phyloP scores from a whole-genome alignment of 2,329 filamentous ascomycete genomes.

The Xylaria sp. region DNA sequence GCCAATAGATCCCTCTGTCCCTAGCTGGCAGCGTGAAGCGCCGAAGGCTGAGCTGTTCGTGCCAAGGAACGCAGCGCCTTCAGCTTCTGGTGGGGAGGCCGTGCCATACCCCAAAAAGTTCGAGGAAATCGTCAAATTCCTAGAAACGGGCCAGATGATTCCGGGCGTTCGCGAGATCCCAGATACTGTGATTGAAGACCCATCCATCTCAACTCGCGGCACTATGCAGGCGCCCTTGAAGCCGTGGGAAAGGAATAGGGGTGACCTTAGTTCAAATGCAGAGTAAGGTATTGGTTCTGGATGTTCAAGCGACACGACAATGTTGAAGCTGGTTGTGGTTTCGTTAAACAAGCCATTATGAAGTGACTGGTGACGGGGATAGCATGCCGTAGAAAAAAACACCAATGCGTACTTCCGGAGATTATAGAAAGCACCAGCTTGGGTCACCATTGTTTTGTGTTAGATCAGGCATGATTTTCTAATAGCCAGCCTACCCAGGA shows the following conservation, averaged over 20 bases:
- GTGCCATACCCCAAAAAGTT: conserved; percentile 77
- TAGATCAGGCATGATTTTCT: not conserved
- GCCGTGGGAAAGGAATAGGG: conserved; percentile 72
- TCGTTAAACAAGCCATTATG: not conserved
- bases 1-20: conserved; percentile 38
- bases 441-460: not conserved
- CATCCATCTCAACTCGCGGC: conserved; percentile 53
- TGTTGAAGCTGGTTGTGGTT: not conserved
- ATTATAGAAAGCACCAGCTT: conserved; percentile 1
- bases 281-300: conserved; percentile 13
- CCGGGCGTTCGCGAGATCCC: conserved; percentile 82
- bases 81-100: conserved; percentile 48
- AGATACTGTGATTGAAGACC: conserved; percentile 73
- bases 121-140: conserved; percentile 78
- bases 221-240: conserved; percentile 51
- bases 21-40: conserved; percentile 50
- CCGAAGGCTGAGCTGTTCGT: conserved; percentile 50
- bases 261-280: not conserved
- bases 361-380: not conserved
- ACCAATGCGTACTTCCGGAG: not conserved
- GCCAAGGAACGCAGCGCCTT: conserved; percentile 39
- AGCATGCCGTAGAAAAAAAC: not conserved
- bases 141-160: conserved; percentile 76
- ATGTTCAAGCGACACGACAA: conserved; percentile 6
- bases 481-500: not conserved